Evolutionary conservation across 225 moss, liverwort and hornwort species (phyloP), one percentile per base, ranked within the genome.

Genomic region (Antitrichia curtipendula): DNA sequence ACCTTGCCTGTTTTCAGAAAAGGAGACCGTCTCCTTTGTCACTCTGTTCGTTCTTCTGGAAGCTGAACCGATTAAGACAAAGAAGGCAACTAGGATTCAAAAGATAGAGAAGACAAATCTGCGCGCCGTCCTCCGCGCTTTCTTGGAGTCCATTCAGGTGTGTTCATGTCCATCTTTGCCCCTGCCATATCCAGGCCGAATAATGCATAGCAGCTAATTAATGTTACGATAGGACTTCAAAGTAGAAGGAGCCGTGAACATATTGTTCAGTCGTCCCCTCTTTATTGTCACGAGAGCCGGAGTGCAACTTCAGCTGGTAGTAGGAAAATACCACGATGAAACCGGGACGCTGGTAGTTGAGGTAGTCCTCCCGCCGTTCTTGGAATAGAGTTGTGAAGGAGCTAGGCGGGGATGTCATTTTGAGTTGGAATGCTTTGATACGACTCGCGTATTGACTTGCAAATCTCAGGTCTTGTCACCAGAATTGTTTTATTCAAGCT

Each of bases 121-220:
- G 83, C 38, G 75, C 70, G 71, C 71, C 54, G 72, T 94, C 77
- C 92, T 94, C 66, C 69, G 85, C 62, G 82, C 89, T 68, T 90
- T 91, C 65, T 68, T 91, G 82, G 91, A 93, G 56, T 91, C 91
- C 69, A 86, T 93, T 82, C 80, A 91, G 86, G 93, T 93, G 80
- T 75, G 76, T 74, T 31, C 50, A 54, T 65, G 43, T 58, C 65
- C 14, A 75, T 24, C 41, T 80, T 68, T 72, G 57, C 68, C 41
- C 54, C 81, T 54, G 54, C n/a, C 62, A 71, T 22, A 22, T 87
- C 78, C 72, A 29, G 32, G 82, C 36, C 28, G 61, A 76, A 53
- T 59, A 77, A 61, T 77, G 69, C 40, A 66, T 24, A 52, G 53
- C 71, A 89, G 50, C 56, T 81, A 18, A 54, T 66, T n/a, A 43